These are phyloP conservation scores for Cutaneotrichosporon sp. DNA, from an alignment of 1,284 basidiomycete species.

Conservation along the genomic window DNA sequence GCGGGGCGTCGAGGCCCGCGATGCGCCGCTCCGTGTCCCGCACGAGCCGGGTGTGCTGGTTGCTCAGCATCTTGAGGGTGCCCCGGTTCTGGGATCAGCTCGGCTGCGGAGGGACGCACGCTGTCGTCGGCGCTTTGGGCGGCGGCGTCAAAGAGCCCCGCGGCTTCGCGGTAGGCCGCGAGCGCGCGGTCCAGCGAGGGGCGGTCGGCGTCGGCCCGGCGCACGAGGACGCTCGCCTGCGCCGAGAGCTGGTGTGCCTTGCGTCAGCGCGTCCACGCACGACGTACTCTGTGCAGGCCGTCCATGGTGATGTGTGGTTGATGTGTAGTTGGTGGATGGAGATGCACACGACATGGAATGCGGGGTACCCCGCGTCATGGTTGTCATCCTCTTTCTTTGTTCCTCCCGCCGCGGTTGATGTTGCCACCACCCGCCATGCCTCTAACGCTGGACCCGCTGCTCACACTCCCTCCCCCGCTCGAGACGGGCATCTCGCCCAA, in stretches of 20 bases:
- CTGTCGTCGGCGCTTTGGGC: constrained; percentile 21
- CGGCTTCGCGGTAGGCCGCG: constrained; percentile 39
- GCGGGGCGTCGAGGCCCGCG: background rate
- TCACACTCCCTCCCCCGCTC: constrained; percentile 30
- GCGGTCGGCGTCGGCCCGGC: constrained; percentile 21
- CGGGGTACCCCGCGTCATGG: constrained; percentile 10
- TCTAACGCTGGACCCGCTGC: constrained; percentile 20
- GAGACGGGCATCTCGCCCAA: constrained; percentile 29
- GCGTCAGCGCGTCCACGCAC: constrained; percentile 13
- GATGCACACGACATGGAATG: constrained; percentile 5
- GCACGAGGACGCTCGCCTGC: constrained; percentile 36
- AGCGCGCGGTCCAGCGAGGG: constrained; percentile 34
- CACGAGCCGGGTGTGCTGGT: constrained; percentile 48
- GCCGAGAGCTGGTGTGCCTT: constrained; percentile 51
- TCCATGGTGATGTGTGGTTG: constrained; percentile 21
- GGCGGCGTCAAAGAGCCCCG: constrained; percentile 41
- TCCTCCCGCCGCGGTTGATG: constrained; percentile 1
- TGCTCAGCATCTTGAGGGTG: constrained; percentile 45
- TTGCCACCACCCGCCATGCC: constrained; percentile 14
- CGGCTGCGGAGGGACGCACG: constrained; percentile 10
- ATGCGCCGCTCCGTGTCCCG: constrained; percentile 47
- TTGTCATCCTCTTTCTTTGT: background rate
- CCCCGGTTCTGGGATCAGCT: constrained; percentile 11
- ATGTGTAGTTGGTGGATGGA: background rate
- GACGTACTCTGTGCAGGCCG: constrained; percentile 25